Evolutionary conservation across 2,329 filamentous ascomycete species (phyloP), one percentile per base, ranked within the genome.

Genomic region (Orbilia ellipsospora): DNA sequence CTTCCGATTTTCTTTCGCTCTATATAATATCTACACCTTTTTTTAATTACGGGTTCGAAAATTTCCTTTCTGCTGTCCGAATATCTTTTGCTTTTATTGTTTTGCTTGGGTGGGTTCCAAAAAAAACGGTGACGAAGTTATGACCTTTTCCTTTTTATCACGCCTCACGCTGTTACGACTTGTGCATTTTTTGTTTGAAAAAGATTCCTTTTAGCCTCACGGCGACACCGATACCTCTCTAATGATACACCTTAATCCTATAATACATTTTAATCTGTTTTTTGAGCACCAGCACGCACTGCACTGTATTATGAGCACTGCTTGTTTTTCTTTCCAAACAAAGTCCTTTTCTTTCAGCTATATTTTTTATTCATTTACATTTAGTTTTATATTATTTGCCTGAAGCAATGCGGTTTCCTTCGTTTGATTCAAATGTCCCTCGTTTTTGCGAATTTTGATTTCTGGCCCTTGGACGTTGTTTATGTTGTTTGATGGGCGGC

Each of bases 21-120:
- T 84, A 84, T 84, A 82, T 80, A 70, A 74, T 67, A 64, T 57
- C 63, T 63, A 56, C 77, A 68, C 51, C 76, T 77, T 6, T 64
- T 75, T 75, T 75, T 69, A 75, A 75, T 75, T 68, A 54, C 55
- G 78, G 68, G 54, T 61, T 65, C 66, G 61, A 55, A 76, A 73
- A 78, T 74, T 78, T 74, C 42, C 67, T 64, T 70, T 67, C 70
- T 65, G 51, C 68, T 69, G 65, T 77, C 69, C 69, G 73, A 78
- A 78, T 78, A 73, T 77, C 52, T 61, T 40, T 67, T 69, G 70
- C 79, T 80, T 78, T 78, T 77, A 78, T 75, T 79, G 65, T 79
- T 78, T 62, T 64, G 73, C 45, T 72, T 65, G 77, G 72, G 57
- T 59, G 68, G 73, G 68, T 70, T 73, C 74, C 52, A 63, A 76